A percentile compares a stretch with the other conserved stretches of the same genome.
Evolutionary conservation across 371 early-diverging fungal species (phyloP).

Genomic region (Mortierella sp.): DNA sequence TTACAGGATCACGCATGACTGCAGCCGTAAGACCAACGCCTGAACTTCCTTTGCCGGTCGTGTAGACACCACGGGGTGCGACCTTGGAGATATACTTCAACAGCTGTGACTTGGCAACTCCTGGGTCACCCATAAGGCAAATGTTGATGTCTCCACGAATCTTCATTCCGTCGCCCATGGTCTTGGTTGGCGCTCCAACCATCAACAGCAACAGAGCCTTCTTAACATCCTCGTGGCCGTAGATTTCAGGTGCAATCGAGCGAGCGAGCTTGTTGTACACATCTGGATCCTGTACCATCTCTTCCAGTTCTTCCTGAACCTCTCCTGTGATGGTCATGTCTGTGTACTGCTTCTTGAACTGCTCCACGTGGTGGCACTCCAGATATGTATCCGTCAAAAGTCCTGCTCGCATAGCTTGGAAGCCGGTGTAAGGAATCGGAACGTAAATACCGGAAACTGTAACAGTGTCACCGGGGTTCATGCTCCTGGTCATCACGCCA

Average conservation of each 20-base stretch:
- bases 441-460: slow-evolving; percentile 92
- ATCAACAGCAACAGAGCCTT: slow-evolving; percentile 90
- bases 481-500: slow-evolving; percentile 83
- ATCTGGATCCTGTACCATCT: slow-evolving; percentile 75
- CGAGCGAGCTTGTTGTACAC: slow-evolving; percentile 88
- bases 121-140: slow-evolving; percentile 99
- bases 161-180: slow-evolving; percentile 91
- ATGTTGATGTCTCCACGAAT: slow-evolving; percentile 97
- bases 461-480: slow-evolving; percentile 95
- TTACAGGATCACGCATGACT: slow-evolving; percentile 87
- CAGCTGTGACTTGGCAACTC: slow-evolving; percentile 96
- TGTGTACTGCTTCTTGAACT: slow-evolving; percentile 89
- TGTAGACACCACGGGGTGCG: slow-evolving; percentile 93
- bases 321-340: slow-evolving; percentile 79
- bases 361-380: slow-evolving; percentile 87
- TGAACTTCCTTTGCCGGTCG: slow-evolving; percentile 92
- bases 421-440: slow-evolving; percentile 95
- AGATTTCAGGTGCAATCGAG: slow-evolving; percentile 98
- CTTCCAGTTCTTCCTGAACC: slow-evolving; percentile 67
- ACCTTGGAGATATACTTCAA: slow-evolving; percentile 89
- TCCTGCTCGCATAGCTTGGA: slow-evolving; percentile 93
- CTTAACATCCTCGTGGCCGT: slow-evolving; percentile 96
- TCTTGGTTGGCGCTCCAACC: slow-evolving; percentile 91
- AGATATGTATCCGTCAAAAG: slow-evolving; percentile 96
- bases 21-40: slow-evolving; percentile 97